Evolutionary conservation across 768 basidiomycete genomes (phyloP), one percentile per base, ranked within the genome.

Genomic region (Clitopilus passeckerianus): DNA sequence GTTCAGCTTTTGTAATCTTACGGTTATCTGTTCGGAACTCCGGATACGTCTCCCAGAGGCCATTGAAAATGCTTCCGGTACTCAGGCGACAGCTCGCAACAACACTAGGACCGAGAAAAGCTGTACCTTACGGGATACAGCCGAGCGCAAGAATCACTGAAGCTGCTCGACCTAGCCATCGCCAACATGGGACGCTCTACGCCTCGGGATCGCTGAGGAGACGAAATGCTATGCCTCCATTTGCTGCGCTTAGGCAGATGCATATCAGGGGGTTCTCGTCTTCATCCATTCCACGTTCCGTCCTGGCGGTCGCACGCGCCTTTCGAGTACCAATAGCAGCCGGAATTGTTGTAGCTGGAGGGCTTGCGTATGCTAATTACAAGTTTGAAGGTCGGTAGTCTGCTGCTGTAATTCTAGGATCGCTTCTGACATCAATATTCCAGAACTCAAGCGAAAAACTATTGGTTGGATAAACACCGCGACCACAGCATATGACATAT

Each of bases 291-390:
- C 95, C 95, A 16, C 79, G 86, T 63, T 91, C 96, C 63, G 84
- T n/a, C n/a, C n/a, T n/a, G n/a, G n/a, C n/a, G n/a, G n/a, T 96
- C 50, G 86, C 89, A 0, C 82, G 93, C 50, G 94, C 94, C 0
- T 94, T 97, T 67, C 80, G 90, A 55, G 86, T 97, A 0, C 95
- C 95, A 24, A 81, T 93, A 60, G 94, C 93, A 16, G 93, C 90
- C 6, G 90, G 87, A 34, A 93, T 93, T 1, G 83, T 95, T 23
- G 95, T 95, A 5, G 95, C 90, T 0, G 95, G 95, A 9, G 89
- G 93, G 0, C 75, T 96, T 59, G 93, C 92, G 5, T 98, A 97
- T 74, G 95, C 94, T 20, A 95, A 96, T 71, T 96, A 96, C 78
- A 95, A 95, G 75, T 88, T 96, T 66, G 95, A 98, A 78, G 93